Base-by-base conservation (phyloP, 1,284 basidiomycete genomes). In the Heliocybe sulcata region DNA sequence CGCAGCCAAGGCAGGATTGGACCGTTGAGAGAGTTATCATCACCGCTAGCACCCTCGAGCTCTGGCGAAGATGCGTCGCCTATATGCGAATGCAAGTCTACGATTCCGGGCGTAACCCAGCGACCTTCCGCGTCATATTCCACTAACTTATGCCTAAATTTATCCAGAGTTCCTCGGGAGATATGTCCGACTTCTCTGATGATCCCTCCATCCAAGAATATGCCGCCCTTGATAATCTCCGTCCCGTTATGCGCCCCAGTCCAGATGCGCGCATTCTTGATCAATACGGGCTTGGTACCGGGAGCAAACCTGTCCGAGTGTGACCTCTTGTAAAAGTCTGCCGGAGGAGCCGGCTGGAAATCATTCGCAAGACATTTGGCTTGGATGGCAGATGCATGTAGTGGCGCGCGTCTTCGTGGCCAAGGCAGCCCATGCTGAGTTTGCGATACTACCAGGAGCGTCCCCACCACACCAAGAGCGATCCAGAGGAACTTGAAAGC, bases 241-340 rank as follows among this genome's bases (percentile, higher is more conserved):
- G 63, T 63, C n/a, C 72, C 73, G 45, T 69, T 62, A 16, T 62
- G 54, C 8, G 58, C 57, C 11, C 74, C 72, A 0, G 72, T 85
- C 83, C 83, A 87, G 25, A 87, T 68, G 2, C 77, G 85, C 3
- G 77, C 84, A 59, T 87, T 86, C 62, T 70, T 72, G 52, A 87
- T 72, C 57, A 79, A 66, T 1, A 73, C 68, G n/a, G 77, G 64
- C n/a, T 65, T 65, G 1, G 80, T 79, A 0, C 76, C 78, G 1
- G 63, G 59, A 11, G 74, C 78, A 59, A 71, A 83, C 20, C 83
- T 71, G 60, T 87, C 83, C 1, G 75, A 81, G 27, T 67, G 59
- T 3, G 65, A 72, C 35, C 82, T 68, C 48, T 66, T 60, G 52
- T 70, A 62, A 60, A 78, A 80, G 52, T 69, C 62, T 0, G 64